phyloP scores from a whole-genome alignment of 169 alveolate species.

The Plasmodium vivax region DNA sequence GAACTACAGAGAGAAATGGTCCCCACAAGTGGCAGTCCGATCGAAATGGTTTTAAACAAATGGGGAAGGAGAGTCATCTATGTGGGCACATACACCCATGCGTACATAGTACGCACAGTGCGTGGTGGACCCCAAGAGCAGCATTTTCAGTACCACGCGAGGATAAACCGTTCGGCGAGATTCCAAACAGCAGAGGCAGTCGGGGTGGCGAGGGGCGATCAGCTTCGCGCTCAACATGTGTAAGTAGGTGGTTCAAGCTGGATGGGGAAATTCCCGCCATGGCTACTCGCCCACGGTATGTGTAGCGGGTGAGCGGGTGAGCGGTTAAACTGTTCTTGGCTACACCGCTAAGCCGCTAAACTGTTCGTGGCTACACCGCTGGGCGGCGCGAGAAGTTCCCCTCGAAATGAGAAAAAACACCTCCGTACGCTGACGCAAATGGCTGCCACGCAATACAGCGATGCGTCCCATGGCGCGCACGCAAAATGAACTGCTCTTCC shows the following conservation, averaged over 20 bases:
- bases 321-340: neutral
- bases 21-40: neutral
- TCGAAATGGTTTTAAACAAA: neutral
- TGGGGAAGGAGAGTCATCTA: neutral
- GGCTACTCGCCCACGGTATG: neutral
- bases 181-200: neutral
- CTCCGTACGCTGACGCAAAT: neutral
- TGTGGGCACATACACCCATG: neutral
- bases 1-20: neutral
- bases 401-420: neutral
- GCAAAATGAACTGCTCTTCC: neutral
- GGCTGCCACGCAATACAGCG: neutral
- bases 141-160: neutral
- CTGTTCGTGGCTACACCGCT: too few species aligned
- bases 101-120: neutral
- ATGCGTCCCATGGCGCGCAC: neutral
- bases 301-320: neutral
- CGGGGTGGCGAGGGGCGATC: neutral
- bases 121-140: neutral
- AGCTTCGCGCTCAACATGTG: neutral
- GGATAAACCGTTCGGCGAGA: neutral
- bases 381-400: neutral
- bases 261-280: neutral
- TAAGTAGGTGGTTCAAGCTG: neutral
- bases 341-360: neutral